These are phyloP conservation scores for Podila minutissima DNA, from an alignment of 192 early-diverging fungal genomes.

Conservation along the genomic window DNA sequence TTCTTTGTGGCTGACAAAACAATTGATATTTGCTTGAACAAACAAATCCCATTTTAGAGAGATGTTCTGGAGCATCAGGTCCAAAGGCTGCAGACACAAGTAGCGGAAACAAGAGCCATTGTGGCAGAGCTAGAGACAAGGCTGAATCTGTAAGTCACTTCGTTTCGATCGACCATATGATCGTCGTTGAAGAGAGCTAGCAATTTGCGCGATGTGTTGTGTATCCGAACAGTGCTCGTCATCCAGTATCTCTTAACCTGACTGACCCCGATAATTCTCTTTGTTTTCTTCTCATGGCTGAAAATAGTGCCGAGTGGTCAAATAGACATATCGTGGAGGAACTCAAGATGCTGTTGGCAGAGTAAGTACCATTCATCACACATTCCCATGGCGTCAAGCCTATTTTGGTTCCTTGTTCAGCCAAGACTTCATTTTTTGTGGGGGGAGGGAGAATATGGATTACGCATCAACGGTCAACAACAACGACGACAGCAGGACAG, in stretches of 20 bases:
- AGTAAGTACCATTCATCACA: conserved; percentile 21
- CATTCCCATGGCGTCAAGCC: too few relatives aligned
- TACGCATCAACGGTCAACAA: not conserved
- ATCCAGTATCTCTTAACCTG: too few relatives aligned
- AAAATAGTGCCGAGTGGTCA: conserved; percentile 36
- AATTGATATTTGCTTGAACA: too few relatives aligned
- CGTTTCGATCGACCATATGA: too few relatives aligned
- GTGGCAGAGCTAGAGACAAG: conserved; percentile 32
- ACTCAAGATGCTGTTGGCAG: conserved; percentile 33
- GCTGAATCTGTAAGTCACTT: conserved; percentile 27
- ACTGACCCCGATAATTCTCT: too few relatives aligned
- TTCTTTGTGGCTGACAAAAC: too few relatives aligned
- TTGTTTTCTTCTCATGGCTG: too few relatives aligned
- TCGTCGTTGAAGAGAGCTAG: too few relatives aligned
- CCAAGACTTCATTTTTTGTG: not conserved
- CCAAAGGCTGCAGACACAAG: conserved; percentile 39
- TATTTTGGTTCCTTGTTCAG: not conserved
- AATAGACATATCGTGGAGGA: conserved; percentile 38
- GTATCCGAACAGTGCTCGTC: too few relatives aligned
- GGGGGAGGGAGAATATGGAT: not conserved
- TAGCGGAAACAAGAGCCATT: conserved; percentile 27
- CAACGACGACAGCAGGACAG: not conserved
- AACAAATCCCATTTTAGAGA: conserved; percentile 3
- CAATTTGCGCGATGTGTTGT: too few relatives aligned
- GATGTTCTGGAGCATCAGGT: conserved; percentile 22